Evolutionary conservation across 331 rosid genomes (phyloP).

Genomic region (Rosa hybrid): DNA sequence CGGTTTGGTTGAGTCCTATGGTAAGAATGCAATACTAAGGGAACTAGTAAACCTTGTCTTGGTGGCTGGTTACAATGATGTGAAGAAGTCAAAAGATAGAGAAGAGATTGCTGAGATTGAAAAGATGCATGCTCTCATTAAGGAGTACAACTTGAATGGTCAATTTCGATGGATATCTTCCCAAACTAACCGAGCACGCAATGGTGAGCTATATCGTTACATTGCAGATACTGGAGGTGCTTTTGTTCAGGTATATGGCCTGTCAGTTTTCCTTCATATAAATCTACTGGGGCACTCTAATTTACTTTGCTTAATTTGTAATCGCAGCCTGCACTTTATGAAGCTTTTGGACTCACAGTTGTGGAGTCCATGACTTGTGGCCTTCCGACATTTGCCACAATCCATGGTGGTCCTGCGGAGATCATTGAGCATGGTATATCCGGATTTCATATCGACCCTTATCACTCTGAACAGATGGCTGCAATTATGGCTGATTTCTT

Average conservation of each 20-base stretch:
- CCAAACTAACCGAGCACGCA: conserved; percentile 79
- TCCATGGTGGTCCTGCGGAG: conserved; percentile 91
- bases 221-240: conserved; percentile 83
- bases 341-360: conserved; percentile 93
- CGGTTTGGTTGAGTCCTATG: conserved; percentile 81
- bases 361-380: conserved; percentile 91
- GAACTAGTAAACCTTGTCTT: conserved; percentile 78
- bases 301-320: conserved; percentile 13
- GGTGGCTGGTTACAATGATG: conserved; percentile 76
- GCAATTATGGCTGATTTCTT: conserved; percentile 59
- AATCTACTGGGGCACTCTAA: background rate
- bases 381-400: conserved; percentile 81
- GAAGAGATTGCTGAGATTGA: conserved; percentile 84
- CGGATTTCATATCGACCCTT: conserved; percentile 86
- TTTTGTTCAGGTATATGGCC: conserved; percentile 65
- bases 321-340: conserved; percentile 84
- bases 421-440: conserved; percentile 78
- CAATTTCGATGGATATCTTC: conserved; percentile 78
- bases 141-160: conserved; percentile 51
- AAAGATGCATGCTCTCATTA: conserved; percentile 78
- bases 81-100: conserved; percentile 67
- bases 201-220: conserved; percentile 83
- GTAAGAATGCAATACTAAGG: conserved; percentile 63
- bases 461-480: conserved; percentile 73
- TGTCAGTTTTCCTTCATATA: conserved; percentile 3